Conservation (phyloP, 2,329 filamentous ascomycete genomes). For the Incumbomyces delicatus region DNA sequence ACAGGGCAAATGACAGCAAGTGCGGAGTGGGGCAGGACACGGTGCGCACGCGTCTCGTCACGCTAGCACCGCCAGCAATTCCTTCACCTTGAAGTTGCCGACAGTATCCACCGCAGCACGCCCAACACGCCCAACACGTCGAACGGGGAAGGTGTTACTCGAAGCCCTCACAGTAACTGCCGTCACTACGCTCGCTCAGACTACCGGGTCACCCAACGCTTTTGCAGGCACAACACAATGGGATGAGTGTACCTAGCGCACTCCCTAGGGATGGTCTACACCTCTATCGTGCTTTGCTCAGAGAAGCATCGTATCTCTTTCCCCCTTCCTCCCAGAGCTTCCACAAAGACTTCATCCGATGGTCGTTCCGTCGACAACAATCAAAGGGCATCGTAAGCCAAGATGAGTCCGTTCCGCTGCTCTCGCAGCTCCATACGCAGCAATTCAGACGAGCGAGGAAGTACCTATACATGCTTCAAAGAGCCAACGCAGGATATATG, state of each 20-base stretch:
- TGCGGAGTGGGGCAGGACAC: conserved; percentile 1
- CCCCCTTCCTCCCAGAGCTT: conserved; percentile 45
- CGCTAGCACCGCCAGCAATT: background rate
- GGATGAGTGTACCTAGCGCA: background rate
- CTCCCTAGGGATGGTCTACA: conserved; percentile 27
- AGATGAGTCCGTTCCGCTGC: background rate
- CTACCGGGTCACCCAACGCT: too few relatives aligned
- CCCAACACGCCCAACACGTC: too few relatives aligned
- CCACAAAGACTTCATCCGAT: conserved; percentile 39
- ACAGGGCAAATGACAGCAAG: background rate
- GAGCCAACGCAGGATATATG: conserved; percentile 48
- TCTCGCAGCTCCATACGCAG: background rate
- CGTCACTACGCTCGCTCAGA: too few relatives aligned
- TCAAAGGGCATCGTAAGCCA: background rate
- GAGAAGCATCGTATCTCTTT: conserved; percentile 52
- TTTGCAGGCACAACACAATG: background rate
- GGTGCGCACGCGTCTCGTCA: background rate
- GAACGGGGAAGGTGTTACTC: too few relatives aligned
- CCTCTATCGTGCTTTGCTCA: conserved; percentile 47
- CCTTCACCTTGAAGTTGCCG: background rate
- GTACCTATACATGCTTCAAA: conserved; percentile 34
- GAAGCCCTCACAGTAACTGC: too few relatives aligned
- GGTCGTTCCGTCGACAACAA: conserved; percentile 39
- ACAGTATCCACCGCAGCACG: background rate
- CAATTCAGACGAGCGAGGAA: conserved; percentile 23